Base-by-base conservation (phyloP, 352 stramenopile genomes). In the Peronosclerospora sorghi region DNA sequence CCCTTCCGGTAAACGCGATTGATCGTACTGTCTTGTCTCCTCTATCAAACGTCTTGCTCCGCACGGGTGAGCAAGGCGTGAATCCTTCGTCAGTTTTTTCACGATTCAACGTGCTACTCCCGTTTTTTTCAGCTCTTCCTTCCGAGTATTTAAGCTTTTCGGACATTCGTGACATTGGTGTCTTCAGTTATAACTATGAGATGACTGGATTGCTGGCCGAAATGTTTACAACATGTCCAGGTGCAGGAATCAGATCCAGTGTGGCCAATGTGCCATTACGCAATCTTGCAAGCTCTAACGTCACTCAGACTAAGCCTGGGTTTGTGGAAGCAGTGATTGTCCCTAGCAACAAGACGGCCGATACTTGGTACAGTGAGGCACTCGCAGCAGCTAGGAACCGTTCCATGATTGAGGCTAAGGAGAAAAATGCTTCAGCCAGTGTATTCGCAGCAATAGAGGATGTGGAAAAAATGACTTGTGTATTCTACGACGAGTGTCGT, bases 401-500 rank as follows among this genome's bases (percentile, higher is more conserved):
- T 24, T 62, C 61, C 3, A 59, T 42, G 15, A 32, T 59, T 38
- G 54, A 62, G 32, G 58, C 58, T 3, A 24, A 27, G 23, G 44
- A 59, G 39, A n/a, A 23, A 45, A 44, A 56, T 18, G 32, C 43
- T 23, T 52, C 47, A 5, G 32, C 59, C 45, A 17, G 56, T 21
- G 56, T 65, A 14, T 38, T 68, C 5, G 43, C 66, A 21, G 72
- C 70, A 6, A 62, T 91, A 13, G 44, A 69, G 13, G 78, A 90
- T 38, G 73, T 92, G 23, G 74, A 90, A 52, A 88, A 87, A 62
- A 94, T 94, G 81, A 88, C 80, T 7, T 94, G 81, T 39, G 59
- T 94, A 32, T 90, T 90, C 43, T 89, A 86, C 45, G 65, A 91
- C 42, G 75, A 91, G 46, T 94, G 81, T 43, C 78, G 74, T 28